Percentiles rank a stretch among this genome's conserved stretches.
These are phyloP conservation scores for Aspergillus aculeatinus DNA, from an alignment of 2,329 filamentous ascomycete genomes.

Conservation along the genomic window DNA sequence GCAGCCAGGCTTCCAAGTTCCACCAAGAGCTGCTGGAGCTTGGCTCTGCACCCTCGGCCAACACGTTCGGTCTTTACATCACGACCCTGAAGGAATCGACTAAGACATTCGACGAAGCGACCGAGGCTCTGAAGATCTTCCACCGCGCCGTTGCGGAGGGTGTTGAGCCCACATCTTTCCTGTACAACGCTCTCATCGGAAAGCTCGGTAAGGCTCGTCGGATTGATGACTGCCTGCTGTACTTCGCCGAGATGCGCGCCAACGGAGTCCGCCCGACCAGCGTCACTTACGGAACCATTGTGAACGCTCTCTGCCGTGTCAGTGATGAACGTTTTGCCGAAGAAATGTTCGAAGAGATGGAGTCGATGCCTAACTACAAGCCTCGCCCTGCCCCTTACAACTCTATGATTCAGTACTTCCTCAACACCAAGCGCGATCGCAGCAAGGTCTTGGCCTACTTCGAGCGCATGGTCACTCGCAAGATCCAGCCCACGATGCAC, in stretches of 20 bases:
- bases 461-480: conserved; percentile 83
- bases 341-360: conserved; percentile 98
- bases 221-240: conserved; percentile 96
- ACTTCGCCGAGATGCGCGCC: conserved; percentile 95
- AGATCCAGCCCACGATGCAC: conserved; percentile 88
- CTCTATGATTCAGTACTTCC: conserved; percentile 99
- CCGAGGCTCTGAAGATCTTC: conserved; percentile 96
- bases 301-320: conserved; percentile 95
- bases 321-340: conserved; percentile 97
- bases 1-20: conserved; percentile 76
- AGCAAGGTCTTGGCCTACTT: conserved; percentile 92
- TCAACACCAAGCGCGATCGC: conserved; percentile 95
- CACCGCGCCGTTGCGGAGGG: conserved; percentile 89
- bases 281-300: conserved; percentile 96
- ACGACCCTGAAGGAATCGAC: conserved; percentile 97
- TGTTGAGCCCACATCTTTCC: conserved; percentile 91
- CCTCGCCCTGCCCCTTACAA: conserved; percentile 96
- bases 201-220: conserved; percentile 97
- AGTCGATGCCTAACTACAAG: conserved; percentile 98
- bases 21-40: conserved; percentile 90
- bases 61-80: conserved; percentile 98
- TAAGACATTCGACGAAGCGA: conserved; percentile 96
- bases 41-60: conserved; percentile 87
- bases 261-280: conserved; percentile 92
- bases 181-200: conserved; percentile 97